These are phyloP conservation scores for Pestalotiopsis fici DNA, from an alignment of 2,329 filamentous ascomycete genomes.

Conservation along the genomic window DNA sequence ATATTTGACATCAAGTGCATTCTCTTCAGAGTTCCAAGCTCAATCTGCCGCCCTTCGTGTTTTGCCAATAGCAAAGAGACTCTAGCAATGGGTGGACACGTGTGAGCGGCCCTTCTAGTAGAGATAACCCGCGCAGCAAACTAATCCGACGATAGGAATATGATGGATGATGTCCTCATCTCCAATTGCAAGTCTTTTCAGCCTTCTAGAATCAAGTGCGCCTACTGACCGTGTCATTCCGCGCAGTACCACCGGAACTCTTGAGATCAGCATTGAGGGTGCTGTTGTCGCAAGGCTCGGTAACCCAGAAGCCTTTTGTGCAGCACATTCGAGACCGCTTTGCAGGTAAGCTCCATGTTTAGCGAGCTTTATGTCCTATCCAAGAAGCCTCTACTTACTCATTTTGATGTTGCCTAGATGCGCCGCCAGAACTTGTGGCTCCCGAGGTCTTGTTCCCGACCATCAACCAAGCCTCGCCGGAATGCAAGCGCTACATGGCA, in stretches of 20 bases:
- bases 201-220: neutral
- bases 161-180: conserved; percentile 43
- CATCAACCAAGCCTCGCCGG: conserved; percentile 19
- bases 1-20: neutral
- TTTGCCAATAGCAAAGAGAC: neutral
- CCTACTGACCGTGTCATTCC: neutral
- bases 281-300: conserved; percentile 30
- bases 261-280: conserved; percentile 34
- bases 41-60: neutral
- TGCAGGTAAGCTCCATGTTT: neutral
- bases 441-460: conserved; percentile 25
- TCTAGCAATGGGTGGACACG: conserved; percentile 24
- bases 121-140: neutral
- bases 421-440: conserved; percentile 18
- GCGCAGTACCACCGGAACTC: conserved; percentile 29
- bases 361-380: neutral
- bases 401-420: conserved; percentile 11
- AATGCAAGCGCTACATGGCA: conserved; percentile 28
- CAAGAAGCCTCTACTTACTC: neutral
- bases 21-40: neutral
- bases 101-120: conserved; percentile 19
- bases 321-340: conserved; percentile 30
- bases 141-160: conserved; percentile 27
- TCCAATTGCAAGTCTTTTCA: conserved; percentile 28
- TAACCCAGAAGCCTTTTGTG: conserved; percentile 32